Base-by-base conservation (phyloP, 768 basidiomycete species). In the Mycena vulgaris region DNA sequence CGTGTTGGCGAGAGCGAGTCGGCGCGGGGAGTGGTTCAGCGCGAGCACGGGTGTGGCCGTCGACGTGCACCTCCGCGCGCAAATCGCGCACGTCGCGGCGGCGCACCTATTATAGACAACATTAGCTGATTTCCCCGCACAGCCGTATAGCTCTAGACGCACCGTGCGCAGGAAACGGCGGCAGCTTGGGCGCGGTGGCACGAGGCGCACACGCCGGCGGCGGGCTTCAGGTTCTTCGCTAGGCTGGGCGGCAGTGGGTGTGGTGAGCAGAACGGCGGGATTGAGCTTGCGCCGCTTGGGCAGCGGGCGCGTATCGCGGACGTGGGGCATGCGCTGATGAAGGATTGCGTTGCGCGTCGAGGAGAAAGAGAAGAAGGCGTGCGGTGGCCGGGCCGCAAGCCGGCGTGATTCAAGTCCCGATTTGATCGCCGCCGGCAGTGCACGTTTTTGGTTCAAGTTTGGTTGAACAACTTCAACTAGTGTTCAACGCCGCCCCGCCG, bases 61-160 rank as follows among this genome's bases (percentile, higher is more conserved):
- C 39, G 81, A 78, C 19, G 78, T 84, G 68, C 87, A 88, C 48
- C 82, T 86, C 37, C 86, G 81, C 23, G 86, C 81, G 68, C 87
- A 88, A 30, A 88, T 79, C 0, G 81, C 69, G 67, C 86, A 88
- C 8, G 83, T 84, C 10, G 81, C 77, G 5, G 79, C 74, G 3
- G 78, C 74, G 69, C 86, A 87, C 33, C 86, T 87, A 63, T 10
- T 27, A 31, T 16, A 42, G 5, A 27, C 8, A 23, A 25, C 9
- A 37, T 28, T 37, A 60, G 35, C 8, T 62, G 28, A 23, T n/a
- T n/a, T n/a, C n/a, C n/a, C n/a, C n/a, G 9, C 5, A 17, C 14
- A 5, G 16, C 9, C 2, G 40, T 21, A 37, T 33, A 19, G 27
- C 48, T 17, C 23, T 31, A 5, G 19, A 66, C 57, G 42, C 30